Evolutionary conservation across 345 rosid species (phyloP), one percentile per base, ranked within the genome.

Genomic region (Geranium rotundifolium): DNA sequence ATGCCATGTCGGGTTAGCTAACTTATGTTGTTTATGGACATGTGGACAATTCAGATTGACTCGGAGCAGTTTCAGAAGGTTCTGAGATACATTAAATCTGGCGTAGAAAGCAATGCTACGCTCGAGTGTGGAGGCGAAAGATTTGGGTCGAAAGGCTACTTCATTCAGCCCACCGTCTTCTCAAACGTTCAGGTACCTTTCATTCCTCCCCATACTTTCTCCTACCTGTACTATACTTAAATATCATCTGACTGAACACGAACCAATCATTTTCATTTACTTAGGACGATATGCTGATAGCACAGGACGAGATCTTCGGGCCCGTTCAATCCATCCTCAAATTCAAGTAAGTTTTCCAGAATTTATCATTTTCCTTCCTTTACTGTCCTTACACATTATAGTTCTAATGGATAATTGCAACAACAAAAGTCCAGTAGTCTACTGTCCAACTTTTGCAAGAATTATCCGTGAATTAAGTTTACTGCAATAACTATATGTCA

Each of bases 311-410:
- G 85, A 92, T 92, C 63, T 92, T 92, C 17, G 99, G 99, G 37
- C 99, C 99, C 3, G 99, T 93, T 63, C 99, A 93, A 60, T 79
- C 97, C 37, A 93, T 93, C 77, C 74, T 93, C 73, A 93, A 93
- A 73, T 90, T 87, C 89, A 92, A 82, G 96, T 91, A 60, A 82
- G 84, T 39, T 34, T 4, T 23, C 41, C 10, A 34, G 41, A 8
- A 34, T 34, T 34, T 1, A 34, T 23, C 7, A 34, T 34, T 34
- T 34, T 34, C 7, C 41, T 34, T 23, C 1, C 27, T 23, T 23
- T 23, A 23, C 27, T 23, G 1, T 2, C 27, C 27, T 23, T 23
- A 23, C 27, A 23, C 27, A 23, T 23, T 23, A 23, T 23, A 23
- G 27, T 23, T 23, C 27, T 23, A 2, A 1, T 2, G 27, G 27